Conservation (phyloP, 495 filamentous ascomycete species). For the Xanthoparmelia taractica region DNA sequence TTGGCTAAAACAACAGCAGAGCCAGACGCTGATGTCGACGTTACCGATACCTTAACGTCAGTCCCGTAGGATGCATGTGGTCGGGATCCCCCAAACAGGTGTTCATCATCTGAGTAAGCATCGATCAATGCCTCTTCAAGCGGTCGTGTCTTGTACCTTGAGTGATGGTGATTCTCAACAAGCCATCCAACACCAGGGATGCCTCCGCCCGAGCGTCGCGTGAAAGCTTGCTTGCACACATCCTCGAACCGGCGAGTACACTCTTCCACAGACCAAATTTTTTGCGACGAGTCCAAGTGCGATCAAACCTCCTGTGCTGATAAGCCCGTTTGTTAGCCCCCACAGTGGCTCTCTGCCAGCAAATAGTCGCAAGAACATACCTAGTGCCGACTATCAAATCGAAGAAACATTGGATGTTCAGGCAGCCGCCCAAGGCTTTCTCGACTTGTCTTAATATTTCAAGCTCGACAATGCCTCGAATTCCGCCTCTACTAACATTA, state of each 20-base stretch:
- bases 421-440: slow-evolving; percentile 18
- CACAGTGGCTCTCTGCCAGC: neutral
- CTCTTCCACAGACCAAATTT: slow-evolving; percentile 36
- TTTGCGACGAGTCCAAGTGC: slow-evolving; percentile 46
- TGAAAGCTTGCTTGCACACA: slow-evolving; percentile 39
- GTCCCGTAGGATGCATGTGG: slow-evolving; percentile 25
- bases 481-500: slow-evolving; percentile 31
- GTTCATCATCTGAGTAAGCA: slow-evolving; percentile 27
- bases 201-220: slow-evolving; percentile 31
- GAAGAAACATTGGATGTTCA: slow-evolving; percentile 37
- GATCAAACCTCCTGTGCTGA: slow-evolving; percentile 32
- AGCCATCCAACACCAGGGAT: slow-evolving; percentile 33
- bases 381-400: slow-evolving; percentile 43
- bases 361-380: slow-evolving; percentile 19
- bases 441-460: slow-evolving; percentile 33
- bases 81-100: slow-evolving; percentile 37
- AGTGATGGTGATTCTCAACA: slow-evolving; percentile 32
- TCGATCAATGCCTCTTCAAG: slow-evolving; percentile 31
- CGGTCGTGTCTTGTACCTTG: slow-evolving; percentile 38
- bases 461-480: slow-evolving; percentile 38
- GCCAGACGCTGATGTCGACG: slow-evolving; percentile 35
- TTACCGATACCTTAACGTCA: slow-evolving; percentile 41
- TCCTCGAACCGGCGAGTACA: slow-evolving; percentile 38
- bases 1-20: slow-evolving; percentile 42
- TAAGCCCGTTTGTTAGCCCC: neutral